A percentile compares a stretch with the other conserved stretches of the same genome.
These are phyloP conservation scores for Hymenotorrendiella dingleyae DNA, from an alignment of 2,329 filamentous ascomycete genomes.

Conservation along the genomic window DNA sequence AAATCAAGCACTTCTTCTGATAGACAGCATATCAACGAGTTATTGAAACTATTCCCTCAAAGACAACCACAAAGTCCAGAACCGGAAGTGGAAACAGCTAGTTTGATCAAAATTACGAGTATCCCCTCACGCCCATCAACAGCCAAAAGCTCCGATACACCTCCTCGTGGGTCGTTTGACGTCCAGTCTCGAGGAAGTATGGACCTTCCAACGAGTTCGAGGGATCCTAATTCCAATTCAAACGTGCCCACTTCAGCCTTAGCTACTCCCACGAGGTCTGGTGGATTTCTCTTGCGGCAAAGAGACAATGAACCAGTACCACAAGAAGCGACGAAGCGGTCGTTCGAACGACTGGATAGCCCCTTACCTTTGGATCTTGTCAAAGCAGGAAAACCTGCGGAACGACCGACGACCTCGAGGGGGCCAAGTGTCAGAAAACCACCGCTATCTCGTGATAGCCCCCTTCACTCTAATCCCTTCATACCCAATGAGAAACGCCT, in stretches of 20 bases:
- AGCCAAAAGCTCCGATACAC: no score
- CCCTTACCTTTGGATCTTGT: neutral
- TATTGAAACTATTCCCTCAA: slow-evolving; percentile 1
- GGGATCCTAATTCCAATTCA: no score
- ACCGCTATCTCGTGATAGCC: neutral
- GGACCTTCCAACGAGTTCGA: no score
- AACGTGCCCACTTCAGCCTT: no score
- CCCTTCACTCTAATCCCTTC: slow-evolving; percentile 5
- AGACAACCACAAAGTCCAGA: neutral
- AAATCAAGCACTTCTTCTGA: neutral
- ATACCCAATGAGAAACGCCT: neutral
- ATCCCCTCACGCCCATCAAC: neutral
- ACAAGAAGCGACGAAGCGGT: neutral
- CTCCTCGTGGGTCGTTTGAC: no score
- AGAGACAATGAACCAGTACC: no score
- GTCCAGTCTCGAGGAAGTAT: no score
- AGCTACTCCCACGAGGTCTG: no score
- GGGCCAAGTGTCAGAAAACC: neutral
- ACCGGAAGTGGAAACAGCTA: slow-evolving; percentile 4
- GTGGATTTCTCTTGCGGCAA: no score
- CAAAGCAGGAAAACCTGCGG: neutral
- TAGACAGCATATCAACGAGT: slow-evolving; percentile 1
- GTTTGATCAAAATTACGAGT: slow-evolving; percentile 4
- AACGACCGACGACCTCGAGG: neutral
- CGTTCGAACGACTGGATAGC: neutral